Conservation (phyloP, 2,329 filamentous ascomycete species). For the Exophiala viscosa region DNA sequence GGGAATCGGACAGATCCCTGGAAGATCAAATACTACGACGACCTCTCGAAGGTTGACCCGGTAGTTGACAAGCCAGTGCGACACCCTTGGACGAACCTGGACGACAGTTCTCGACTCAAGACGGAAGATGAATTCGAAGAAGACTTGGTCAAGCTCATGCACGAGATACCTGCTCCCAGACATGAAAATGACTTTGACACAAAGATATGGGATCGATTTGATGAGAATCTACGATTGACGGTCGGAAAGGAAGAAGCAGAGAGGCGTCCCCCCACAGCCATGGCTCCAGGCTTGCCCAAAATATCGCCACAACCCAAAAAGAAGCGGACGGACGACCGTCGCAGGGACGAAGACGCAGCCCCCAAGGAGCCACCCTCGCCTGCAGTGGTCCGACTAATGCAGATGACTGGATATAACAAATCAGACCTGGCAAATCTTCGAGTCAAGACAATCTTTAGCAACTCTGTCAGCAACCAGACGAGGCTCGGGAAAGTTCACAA, state of each 20-base stretch:
- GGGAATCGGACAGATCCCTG: slow-evolving; percentile 69
- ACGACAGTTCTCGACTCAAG: slow-evolving; percentile 59
- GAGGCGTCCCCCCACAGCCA: slow-evolving; percentile 46
- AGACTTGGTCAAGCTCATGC: slow-evolving; percentile 49
- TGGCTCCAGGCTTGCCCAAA: slow-evolving; percentile 52
- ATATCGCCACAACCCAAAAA: slow-evolving; percentile 34
- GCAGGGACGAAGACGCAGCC: slow-evolving; percentile 28
- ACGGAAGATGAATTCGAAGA: slow-evolving; percentile 58
- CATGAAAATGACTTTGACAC: slow-evolving; percentile 26
- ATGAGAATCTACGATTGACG: slow-evolving; percentile 45
- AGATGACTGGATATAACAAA: slow-evolving; percentile 54
- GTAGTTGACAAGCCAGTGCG: slow-evolving; percentile 68
- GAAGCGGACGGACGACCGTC: slow-evolving; percentile 30
- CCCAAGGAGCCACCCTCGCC: slow-evolving; percentile 25
- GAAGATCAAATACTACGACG: slow-evolving; percentile 72
- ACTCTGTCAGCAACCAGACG: slow-evolving; percentile 84
- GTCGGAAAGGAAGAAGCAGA: slow-evolving; percentile 50
- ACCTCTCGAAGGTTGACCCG: slow-evolving; percentile 73
- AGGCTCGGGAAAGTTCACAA: slow-evolving; percentile 89
- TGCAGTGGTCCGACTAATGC: slow-evolving; percentile 49
- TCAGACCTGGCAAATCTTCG: slow-evolving; percentile 52
- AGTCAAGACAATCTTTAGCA: slow-evolving; percentile 68
- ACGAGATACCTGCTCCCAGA: slow-evolving; percentile 30
- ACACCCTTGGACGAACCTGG: slow-evolving; percentile 49
- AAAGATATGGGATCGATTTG: slow-evolving; percentile 24